A percentile compares a stretch with the other conserved stretches of the same genome.
These are phyloP conservation scores for Corynascus novoguineensis DNA, from an alignment of 495 filamentous ascomycete genomes.

Conservation along the genomic window DNA sequence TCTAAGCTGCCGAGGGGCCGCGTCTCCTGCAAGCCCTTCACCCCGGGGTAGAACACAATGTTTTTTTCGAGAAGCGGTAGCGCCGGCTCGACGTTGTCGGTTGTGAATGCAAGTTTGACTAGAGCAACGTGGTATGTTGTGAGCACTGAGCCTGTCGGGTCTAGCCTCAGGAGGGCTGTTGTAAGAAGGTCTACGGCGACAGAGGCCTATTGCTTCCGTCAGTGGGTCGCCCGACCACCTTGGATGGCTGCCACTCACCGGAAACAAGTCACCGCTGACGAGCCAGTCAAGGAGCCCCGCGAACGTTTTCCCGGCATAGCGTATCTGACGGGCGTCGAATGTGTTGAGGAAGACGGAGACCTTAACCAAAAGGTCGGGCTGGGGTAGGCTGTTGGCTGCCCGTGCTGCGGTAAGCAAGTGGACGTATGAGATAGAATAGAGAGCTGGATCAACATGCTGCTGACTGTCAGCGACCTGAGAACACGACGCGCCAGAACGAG, in stretches of 20 bases:
- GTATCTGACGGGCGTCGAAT: conserved; percentile 44
- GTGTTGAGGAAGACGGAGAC: conserved; percentile 37
- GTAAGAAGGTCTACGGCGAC: conserved; percentile 56
- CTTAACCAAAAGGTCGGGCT: conserved; percentile 29
- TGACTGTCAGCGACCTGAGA: conserved; percentile 7
- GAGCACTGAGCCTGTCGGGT: conserved; percentile 64
- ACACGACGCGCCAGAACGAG: neutral
- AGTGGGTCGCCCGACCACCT: neutral
- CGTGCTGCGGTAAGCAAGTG: conserved; percentile 27
- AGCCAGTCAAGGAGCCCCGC: conserved; percentile 29
- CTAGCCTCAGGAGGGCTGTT: conserved; percentile 64
- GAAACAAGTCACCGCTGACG: conserved; percentile 28
- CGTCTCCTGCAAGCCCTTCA: conserved; percentile 26
- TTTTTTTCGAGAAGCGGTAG: conserved; percentile 64
- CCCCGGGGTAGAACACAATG: conserved; percentile 59
- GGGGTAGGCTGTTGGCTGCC: neutral
- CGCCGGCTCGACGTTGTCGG: conserved; percentile 47
- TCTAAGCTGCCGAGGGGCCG: conserved; percentile 30
- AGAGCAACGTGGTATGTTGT: conserved; percentile 62
- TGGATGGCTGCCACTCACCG: conserved; percentile 26
- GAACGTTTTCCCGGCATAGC: conserved; percentile 35
- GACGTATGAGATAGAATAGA: conserved; percentile 43
- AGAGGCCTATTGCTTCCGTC: conserved; percentile 41
- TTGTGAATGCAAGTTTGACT: conserved; percentile 51
- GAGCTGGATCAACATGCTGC: conserved; percentile 35